A percentile compares a stretch with the other conserved stretches of the same genome.
phyloP scores from a whole-genome alignment of 2,329 filamentous ascomycete species.

The Colletotrichum sp. region DNA sequence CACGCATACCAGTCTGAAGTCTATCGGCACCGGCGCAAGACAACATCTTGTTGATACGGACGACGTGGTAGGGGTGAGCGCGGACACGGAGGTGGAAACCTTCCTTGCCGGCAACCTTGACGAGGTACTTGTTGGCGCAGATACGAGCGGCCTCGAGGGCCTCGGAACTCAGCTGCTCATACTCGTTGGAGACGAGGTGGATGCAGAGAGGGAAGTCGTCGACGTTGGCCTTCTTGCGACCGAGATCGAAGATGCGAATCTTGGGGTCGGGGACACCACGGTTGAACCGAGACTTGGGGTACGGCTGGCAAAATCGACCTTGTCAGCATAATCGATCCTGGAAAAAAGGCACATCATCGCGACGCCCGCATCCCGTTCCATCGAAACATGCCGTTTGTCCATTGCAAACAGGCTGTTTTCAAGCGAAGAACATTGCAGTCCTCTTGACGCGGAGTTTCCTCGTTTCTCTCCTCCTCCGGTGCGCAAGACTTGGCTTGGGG shows the following conservation, averaged over 20 bases:
- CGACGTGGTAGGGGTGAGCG: constrained; percentile 99
- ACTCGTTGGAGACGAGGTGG: constrained; percentile 99
- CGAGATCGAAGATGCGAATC: constrained; percentile 98
- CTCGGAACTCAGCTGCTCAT: constrained; percentile 99
- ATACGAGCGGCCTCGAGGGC: constrained; percentile 99
- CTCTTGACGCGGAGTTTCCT: not conserved
- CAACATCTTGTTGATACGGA: constrained; percentile 99
- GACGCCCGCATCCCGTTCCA: not conserved
- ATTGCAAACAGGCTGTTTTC: not conserved
- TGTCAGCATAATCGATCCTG: not conserved
- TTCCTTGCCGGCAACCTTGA: constrained; percentile 75
- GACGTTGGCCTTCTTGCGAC: constrained; percentile 97
- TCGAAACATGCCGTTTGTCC: not conserved
- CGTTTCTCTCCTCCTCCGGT: not conserved
- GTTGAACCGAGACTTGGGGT: constrained; percentile 99
- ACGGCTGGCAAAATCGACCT: constrained; percentile 64
- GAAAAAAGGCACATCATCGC: not conserved
- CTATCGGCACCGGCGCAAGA: constrained; percentile 99
- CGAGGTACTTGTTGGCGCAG: constrained; percentile 98
- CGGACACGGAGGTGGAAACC: constrained; percentile 78
- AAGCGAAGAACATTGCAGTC: not conserved
- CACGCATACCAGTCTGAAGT: constrained; percentile 99
- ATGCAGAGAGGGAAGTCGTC: constrained; percentile 99
- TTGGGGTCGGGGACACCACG: constrained; percentile 90
- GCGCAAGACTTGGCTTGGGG: constrained; percentile 8